These are phyloP conservation scores for Apophysomyces sp. DNA, from an alignment of 371 early-diverging fungal genomes.

Conservation along the genomic window DNA sequence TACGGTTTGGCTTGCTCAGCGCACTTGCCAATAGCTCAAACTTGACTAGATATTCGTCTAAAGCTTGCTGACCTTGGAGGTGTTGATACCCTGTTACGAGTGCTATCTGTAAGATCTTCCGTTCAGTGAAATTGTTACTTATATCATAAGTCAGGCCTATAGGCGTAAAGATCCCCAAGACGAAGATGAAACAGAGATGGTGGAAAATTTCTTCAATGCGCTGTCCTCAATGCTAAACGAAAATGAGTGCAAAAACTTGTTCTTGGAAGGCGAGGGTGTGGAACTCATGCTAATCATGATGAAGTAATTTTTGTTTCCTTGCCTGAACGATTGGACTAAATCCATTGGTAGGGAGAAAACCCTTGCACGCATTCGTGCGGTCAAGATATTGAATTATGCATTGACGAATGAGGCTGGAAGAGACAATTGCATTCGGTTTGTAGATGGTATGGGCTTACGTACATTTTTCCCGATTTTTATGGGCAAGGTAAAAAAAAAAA, in stretches of 20 bases:
- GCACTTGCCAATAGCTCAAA: background rate
- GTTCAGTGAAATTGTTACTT: background rate
- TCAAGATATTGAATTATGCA: slow-evolving; percentile 88
- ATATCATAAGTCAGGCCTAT: slow-evolving; percentile 36
- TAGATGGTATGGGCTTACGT: slow-evolving; percentile 80
- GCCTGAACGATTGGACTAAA: background rate
- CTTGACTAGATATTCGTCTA: slow-evolving; percentile 56
- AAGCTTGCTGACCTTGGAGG: slow-evolving; percentile 66
- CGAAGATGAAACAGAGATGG: slow-evolving; percentile 83
- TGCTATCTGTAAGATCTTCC: slow-evolving; percentile 49
- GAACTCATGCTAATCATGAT: slow-evolving; percentile 91
- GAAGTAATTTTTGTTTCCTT: slow-evolving; percentile 44
- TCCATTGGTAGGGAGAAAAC: slow-evolving; percentile 64
- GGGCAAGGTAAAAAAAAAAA: slow-evolving; percentile 48
- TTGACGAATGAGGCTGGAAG: slow-evolving; percentile 60
- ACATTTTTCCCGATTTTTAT: slow-evolving; percentile 80
- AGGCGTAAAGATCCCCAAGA: slow-evolving; percentile 79
- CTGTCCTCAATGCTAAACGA: slow-evolving; percentile 68
- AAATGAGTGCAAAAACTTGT: slow-evolving; percentile 62
- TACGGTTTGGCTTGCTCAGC: slow-evolving; percentile 14
- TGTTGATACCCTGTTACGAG: slow-evolving; percentile 70
- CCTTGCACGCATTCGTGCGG: slow-evolving; percentile 76
- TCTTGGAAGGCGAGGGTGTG: slow-evolving; percentile 84
- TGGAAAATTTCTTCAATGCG: slow-evolving; percentile 88
- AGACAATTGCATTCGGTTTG: slow-evolving; percentile 63